Base-by-base conservation (phyloP, 2,329 filamentous ascomycete species). In the Pyrenophora seminiperda region DNA sequence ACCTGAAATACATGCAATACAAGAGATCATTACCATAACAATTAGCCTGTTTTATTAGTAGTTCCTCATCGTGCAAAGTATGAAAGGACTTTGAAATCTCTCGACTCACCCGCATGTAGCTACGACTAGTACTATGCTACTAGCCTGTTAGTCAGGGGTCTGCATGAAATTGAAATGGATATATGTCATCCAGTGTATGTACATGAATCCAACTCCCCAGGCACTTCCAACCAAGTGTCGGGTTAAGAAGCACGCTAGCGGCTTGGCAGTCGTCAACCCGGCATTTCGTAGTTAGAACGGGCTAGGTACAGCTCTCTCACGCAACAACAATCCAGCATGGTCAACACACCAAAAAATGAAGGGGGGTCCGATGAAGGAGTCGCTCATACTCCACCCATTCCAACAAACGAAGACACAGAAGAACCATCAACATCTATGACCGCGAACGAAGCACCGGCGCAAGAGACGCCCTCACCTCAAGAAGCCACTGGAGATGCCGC, bases 241-340 rank as follows among this genome's bases (percentile, higher is more conserved):
- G n/a, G n/a, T n/a, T n/a, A n/a, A 10, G 10, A 27, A 27, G 9
- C 10, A 20, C 43, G 45, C 47, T 58, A 60, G 42, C n/a, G 54
- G 39, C 54, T 58, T 60, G 57, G 57, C 57, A 53, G 19, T 54
- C 45, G 49, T 53, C 53, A 49, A 57, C 44, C 39, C 36, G 49
- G 34, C 54, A 51, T 49, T 56, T 56, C 49, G 43, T 22, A n/a
- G n/a, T n/a, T n/a, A 29, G 41, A 46, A 22, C 22, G 34, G 29
- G 13, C 34, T 22, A n/a, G n/a, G n/a, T n/a, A 36, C 29, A 13
- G n/a, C 15, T 14, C 22, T 41, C 13, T 27, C 14, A 37, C 30
- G 14, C 39, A 47, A 32, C 22, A 41, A 31, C 50, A 36, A 56
- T 32, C 9, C 51, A 62, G 45, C 52, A 67, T 66, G 63, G 55